Evolutionary conservation across 2,329 filamentous ascomycete species (phyloP).

Genomic region (Trichoderma harzianum): DNA sequence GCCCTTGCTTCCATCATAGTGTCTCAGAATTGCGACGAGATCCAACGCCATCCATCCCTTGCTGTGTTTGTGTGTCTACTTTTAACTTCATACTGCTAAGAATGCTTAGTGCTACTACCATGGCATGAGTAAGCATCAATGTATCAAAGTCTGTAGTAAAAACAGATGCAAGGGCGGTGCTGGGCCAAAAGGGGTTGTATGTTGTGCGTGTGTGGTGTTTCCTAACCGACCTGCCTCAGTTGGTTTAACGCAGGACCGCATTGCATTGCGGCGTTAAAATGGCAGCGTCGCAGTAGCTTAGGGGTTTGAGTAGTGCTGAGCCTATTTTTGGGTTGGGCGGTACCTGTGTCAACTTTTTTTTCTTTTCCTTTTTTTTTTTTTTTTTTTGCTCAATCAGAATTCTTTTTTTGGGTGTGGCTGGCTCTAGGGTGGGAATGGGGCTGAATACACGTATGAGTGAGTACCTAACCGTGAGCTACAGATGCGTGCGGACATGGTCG

Average conservation of each 20-base stretch:
- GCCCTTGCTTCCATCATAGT: not conserved
- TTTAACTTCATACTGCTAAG: not conserved
- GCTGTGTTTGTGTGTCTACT: not conserved
- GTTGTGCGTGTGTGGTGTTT: not conserved
- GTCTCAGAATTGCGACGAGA: not conserved
- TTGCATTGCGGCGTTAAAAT: not conserved
- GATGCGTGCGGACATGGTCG: not conserved
- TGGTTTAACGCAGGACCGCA: slow-evolving; percentile 1
- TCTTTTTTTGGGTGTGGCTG: not conserved
- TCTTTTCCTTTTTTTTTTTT: not conserved
- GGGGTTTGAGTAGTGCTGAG: not conserved
- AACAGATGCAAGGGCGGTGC: not conserved
- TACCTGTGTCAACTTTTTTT: not conserved
- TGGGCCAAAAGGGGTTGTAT: not conserved
- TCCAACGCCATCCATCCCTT: not conserved
- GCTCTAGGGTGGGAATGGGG: not conserved
- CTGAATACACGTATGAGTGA: not conserved
- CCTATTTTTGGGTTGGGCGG: not conserved
- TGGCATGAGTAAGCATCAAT: not conserved
- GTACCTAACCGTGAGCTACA: not conserved
- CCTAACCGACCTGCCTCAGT: not conserved
- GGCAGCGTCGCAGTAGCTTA: not conserved
- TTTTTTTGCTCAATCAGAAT: not conserved
- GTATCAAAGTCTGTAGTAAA: not conserved
- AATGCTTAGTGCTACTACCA: not conserved